These are phyloP conservation scores for Metschnikowia anglica DNA, from an alignment of 805 yeast species.

Conservation along the genomic window DNA sequence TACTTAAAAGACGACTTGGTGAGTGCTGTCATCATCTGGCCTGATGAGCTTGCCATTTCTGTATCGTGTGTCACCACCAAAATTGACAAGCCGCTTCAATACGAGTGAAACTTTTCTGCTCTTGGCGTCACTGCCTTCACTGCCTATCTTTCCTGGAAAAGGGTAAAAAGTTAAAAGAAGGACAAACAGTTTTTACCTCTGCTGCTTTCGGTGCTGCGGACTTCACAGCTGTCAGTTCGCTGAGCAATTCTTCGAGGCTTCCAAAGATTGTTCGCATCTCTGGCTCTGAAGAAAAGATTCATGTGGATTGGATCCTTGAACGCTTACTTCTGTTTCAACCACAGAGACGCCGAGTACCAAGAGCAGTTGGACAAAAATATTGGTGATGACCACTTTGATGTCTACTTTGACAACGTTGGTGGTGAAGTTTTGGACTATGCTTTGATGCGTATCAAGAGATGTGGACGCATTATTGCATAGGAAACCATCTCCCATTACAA, in stretches of 20 bases:
- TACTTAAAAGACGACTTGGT: slow-evolving; percentile 47
- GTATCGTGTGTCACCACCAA: slow-evolving; percentile 28
- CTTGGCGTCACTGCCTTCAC: slow-evolving; percentile 61
- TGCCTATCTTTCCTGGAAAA: slow-evolving; percentile 46
- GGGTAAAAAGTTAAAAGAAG: slow-evolving; percentile 40
- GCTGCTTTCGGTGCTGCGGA: slow-evolving; percentile 83
- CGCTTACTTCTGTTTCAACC: slow-evolving; percentile 54
- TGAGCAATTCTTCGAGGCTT: slow-evolving; percentile 49
- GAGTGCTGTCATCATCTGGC: slow-evolving; percentile 44
- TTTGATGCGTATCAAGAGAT: slow-evolving; percentile 35
- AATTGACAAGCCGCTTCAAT: slow-evolving; percentile 33
- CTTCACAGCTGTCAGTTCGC: slow-evolving; percentile 60
- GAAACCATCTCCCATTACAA: slow-evolving; percentile 64
- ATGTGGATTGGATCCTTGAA: slow-evolving; percentile 54
- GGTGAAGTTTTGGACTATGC: slow-evolving; percentile 54
- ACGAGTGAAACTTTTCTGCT: slow-evolving; percentile 46
- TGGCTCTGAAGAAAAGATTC: slow-evolving; percentile 56
- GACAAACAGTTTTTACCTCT: slow-evolving; percentile 52
- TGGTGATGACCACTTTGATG: slow-evolving; percentile 50
- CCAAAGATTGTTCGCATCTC: slow-evolving; percentile 61
- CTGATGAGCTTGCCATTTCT: slow-evolving; percentile 42
- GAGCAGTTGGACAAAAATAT: slow-evolving; percentile 30
- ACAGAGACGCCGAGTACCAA: slow-evolving; percentile 40
- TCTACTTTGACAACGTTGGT: slow-evolving; percentile 64
- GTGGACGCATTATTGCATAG: slow-evolving; percentile 54